phyloP scores from a whole-genome alignment of 2,329 filamentous ascomycete species.

The Purpureocillium takamizusanense region DNA sequence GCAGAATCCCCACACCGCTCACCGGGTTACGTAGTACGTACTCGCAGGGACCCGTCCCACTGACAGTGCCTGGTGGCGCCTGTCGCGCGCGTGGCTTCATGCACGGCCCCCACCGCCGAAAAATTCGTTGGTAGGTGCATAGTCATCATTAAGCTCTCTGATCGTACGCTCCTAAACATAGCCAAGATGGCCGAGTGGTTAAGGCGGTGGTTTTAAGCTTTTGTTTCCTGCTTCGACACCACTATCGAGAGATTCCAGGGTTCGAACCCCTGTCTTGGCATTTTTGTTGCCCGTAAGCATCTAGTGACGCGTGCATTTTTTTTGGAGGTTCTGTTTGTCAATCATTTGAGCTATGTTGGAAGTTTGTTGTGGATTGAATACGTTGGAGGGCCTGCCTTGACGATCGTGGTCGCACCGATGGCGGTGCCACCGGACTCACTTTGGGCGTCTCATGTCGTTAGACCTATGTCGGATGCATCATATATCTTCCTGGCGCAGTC shows the following conservation, averaged over 20 bases:
- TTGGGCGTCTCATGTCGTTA: no score
- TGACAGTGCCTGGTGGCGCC: no score
- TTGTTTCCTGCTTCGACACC: conserved; percentile 7
- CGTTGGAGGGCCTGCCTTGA: no score
- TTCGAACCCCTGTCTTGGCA: conserved; percentile 16
- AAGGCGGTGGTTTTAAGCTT: conserved; percentile 14
- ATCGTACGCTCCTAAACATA: neutral
- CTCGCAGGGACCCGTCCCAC: no score
- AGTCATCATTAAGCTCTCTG: neutral
- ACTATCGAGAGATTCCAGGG: conserved; percentile 15
- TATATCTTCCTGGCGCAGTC: no score
- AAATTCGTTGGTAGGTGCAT: neutral
- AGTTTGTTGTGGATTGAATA: no score
- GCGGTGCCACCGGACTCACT: no score
- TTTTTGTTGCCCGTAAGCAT: conserved; percentile 2
- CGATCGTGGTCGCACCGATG: no score
- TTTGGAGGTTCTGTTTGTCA: neutral
- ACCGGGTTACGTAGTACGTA: neutral
- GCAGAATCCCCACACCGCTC: conserved; percentile 6
- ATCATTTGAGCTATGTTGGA: no score
- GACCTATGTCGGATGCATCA: no score
- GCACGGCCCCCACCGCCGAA: no score
- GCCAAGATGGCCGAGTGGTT: conserved; percentile 17
- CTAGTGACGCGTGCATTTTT: conserved; percentile 2
- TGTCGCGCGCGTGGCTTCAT: no score